These are phyloP conservation scores for Boletus bicolor DNA, from an alignment of 768 basidiomycete species.

Conservation along the genomic window DNA sequence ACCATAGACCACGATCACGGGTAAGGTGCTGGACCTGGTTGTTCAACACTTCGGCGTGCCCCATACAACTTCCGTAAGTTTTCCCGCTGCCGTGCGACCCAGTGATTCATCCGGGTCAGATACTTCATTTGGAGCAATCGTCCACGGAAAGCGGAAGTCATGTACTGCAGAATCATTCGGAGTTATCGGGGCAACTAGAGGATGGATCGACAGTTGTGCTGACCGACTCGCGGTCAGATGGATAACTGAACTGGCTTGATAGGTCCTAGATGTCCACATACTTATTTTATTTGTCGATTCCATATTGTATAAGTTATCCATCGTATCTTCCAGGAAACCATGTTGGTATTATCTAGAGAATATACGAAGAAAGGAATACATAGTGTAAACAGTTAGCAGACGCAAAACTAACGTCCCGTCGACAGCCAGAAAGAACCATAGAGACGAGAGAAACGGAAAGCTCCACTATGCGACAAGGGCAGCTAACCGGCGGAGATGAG, in stretches of 20 bases:
- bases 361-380: slow-evolving; percentile 13
- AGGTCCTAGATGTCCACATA: not conserved
- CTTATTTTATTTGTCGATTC: not conserved
- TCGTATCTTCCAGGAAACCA: not conserved
- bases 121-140: slow-evolving; percentile 37
- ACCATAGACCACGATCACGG: slow-evolving; percentile 49
- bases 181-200: slow-evolving; percentile 48
- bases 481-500: slow-evolving; percentile 83
- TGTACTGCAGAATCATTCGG: slow-evolving; percentile 46
- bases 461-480: slow-evolving; percentile 69
- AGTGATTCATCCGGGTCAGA: slow-evolving; percentile 36
- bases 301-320: not conserved
- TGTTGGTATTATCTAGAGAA: slow-evolving; percentile 16
- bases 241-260: not conserved
- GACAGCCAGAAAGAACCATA: not conserved
- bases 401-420: slow-evolving; percentile 1
- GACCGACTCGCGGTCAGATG: slow-evolving; percentile 1
- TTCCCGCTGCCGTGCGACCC: not conserved
- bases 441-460: not conserved
- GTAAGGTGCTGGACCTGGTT: slow-evolving; percentile 60
- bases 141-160: slow-evolving; percentile 24
- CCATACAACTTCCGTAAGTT: slow-evolving; percentile 13
- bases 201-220: slow-evolving; percentile 43
- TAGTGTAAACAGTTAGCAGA: slow-evolving; percentile 17
- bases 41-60: slow-evolving; percentile 24